Evolutionary conservation across 768 basidiomycete genomes (phyloP), one percentile per base, ranked within the genome.

Genomic region (Mycena rosella): DNA sequence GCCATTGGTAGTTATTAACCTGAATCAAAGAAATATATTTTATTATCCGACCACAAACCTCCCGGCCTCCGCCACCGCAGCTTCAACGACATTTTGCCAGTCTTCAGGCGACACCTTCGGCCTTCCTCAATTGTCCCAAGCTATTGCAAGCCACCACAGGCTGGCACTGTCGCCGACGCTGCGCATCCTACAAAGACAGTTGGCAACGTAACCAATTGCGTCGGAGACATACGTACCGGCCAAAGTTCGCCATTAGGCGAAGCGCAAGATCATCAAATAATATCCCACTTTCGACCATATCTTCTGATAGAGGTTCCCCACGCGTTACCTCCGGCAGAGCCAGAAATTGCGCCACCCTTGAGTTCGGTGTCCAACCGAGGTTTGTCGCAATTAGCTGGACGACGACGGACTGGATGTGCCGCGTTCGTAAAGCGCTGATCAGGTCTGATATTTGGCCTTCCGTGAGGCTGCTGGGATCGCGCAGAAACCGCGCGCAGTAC

Each of bases 201-300:
- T 30, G 34, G 45, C 45, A 24, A 36, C 29, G 27, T 48, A 36
- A 48, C 44, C 45, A 48, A 48, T 34, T 48, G 44, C 40, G 30
- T 48, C 32, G 22, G 22, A 59, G 44, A 59, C 30, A 48, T 32
- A 59, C 58, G 45, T 32, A 59, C 58, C 44, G 45, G 4, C 22
- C 20, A 22, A 57, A 57, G 14, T 29, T 5, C 9, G 36, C 27
- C 32, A 24, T 11, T 27, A 44, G 38, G 26, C 40, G 26, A 27
- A 20, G 36, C 40, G 8, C 40, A 13, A 57, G 17, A 3, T 57
- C 55, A 44, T 57, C 18, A 7, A 57, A 5, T 3, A 14, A 26
- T 1, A 54, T 36, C 1, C 24, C 40, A 18, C 9, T 13, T 22
- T 36, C 10, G 2, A 15, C 24, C 58, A 36, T 47, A 7, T 45